A percentile compares a stretch with the other conserved stretches of the same genome.
phyloP scores from a whole-genome alignment of 2,329 filamentous ascomycete species.

The Trichoderma sp. region DNA sequence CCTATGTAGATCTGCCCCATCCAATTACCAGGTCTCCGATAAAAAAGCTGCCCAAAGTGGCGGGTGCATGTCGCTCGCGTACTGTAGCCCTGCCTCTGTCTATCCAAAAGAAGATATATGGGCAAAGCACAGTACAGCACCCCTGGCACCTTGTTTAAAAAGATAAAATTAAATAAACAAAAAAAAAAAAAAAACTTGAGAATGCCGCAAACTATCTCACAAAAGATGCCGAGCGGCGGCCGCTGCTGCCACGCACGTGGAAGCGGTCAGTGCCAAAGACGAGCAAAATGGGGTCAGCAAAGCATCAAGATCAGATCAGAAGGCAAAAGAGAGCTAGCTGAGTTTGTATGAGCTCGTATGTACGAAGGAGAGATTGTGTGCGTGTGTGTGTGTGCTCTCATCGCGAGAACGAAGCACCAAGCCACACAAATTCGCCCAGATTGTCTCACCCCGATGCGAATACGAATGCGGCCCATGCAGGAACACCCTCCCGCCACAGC shows the following conservation, averaged over 20 bases:
- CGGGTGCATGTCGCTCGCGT: not conserved
- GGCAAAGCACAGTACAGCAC: not conserved
- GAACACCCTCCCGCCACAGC: not conserved
- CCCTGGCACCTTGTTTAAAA: not conserved
- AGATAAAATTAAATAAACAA: not conserved
- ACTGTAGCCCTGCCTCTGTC: not conserved
- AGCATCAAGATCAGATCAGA: not conserved
- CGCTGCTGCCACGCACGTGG: not conserved
- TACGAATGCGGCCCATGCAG: constrained; percentile 19
- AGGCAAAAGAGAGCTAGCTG: not conserved
- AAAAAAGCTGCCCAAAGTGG: not conserved
- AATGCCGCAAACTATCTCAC: not conserved
- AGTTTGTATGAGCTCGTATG: not conserved
- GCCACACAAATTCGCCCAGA: not conserved
- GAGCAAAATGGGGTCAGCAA: not conserved
- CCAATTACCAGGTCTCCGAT: not conserved
- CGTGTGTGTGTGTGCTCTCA: not conserved
- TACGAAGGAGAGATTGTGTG: not conserved
- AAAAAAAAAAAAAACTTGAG: not conserved
- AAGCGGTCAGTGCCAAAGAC: constrained; percentile 3
- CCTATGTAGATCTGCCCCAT: not conserved
- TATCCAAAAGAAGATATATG: not conserved
- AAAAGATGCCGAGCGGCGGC: constrained; percentile 1
- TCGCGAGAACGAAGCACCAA: not conserved
- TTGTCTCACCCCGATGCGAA: constrained; percentile 3